Base-by-base conservation (phyloP, 345 rosid species). In the Sonneratia caseolaris region DNA sequence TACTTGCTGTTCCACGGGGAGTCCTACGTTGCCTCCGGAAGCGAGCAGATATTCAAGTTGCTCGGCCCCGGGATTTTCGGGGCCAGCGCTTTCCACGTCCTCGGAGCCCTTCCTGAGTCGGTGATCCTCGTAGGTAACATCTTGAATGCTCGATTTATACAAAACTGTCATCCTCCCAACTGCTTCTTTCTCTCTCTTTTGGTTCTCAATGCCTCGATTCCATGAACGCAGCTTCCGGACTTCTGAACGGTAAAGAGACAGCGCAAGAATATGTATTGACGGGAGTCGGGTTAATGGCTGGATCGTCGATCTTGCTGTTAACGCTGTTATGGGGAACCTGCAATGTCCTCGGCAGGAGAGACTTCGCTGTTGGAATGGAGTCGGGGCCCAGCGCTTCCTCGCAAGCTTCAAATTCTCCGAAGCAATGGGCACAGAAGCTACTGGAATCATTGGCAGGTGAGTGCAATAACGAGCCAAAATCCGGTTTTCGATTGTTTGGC, bases 281-380 rank as follows among this genome's bases (percentile, higher is more conserved):
- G 13, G 84, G 84, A 45, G 80, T 85, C 71, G 86, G 88, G 4
- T 74, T 82, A 78, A 43, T 82, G 69, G 88, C 85, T 3, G 88
- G 88, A 37, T 82, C 88, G 22, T 76, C 84, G 35, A 82, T 80
- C 14, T 74, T 84, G 78, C 81, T 80, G n/a, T 74, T 84, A 9
- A 84, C 88, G 14, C 18, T 81, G 61, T 65, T 85, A 1, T 85
- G 88, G 88, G 88, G 88, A 47, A 71, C 86, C 24, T 82, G 88
- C 43, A 69, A 76, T 19, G 55, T 80, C 62, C 80, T 76, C 13
- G 84, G 84, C 27, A 73, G 76, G 55, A 64, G 43, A 35, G 77
- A 73, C 15, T 68, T 71, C 57, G 38, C 49, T 14, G 35, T 42
- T 35, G 73, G 65, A 45, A 48, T 12, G 62, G 74, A 71, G 53